phyloP scores from a whole-genome alignment of 1,284 basidiomycete species.

The Rhodotorula sp. region DNA sequence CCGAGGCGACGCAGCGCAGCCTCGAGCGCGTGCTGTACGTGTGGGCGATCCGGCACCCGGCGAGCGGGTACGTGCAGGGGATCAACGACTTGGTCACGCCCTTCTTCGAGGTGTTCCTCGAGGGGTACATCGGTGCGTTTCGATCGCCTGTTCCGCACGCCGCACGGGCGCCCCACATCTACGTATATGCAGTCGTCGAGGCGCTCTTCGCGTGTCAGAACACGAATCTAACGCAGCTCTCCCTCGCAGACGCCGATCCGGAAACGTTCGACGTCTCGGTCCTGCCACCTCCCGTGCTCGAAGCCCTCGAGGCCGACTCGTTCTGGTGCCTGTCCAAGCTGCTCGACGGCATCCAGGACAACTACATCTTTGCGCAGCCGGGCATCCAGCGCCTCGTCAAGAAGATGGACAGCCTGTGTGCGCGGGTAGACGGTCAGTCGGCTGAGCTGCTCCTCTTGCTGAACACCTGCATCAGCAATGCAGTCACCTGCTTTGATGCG shows the following conservation, averaged over 20 bases:
- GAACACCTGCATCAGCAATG: not conserved
- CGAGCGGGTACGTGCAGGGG: slow-evolving; percentile 94
- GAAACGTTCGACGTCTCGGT: slow-evolving; percentile 77
- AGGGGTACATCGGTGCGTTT: slow-evolving; percentile 77
- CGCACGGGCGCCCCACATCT: not conserved
- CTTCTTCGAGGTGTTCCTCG: slow-evolving; percentile 91
- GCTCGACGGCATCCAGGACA: slow-evolving; percentile 93
- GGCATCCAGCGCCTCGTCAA: slow-evolving; percentile 89
- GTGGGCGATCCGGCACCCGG: slow-evolving; percentile 95
- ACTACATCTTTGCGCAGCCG: slow-evolving; percentile 92
- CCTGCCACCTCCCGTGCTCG: slow-evolving; percentile 69
- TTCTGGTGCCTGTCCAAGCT: slow-evolving; percentile 96
- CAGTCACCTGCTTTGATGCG: no score
- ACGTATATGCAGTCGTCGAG: no score
- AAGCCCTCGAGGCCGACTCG: slow-evolving; percentile 88
- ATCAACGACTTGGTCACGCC: slow-evolving; percentile 96
- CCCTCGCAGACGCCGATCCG: slow-evolving; percentile 72
- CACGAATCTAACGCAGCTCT: not conserved
- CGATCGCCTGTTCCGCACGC: slow-evolving; percentile 1
- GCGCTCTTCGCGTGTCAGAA: no score
- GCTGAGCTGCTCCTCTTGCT: not conserved
- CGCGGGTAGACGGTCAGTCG: slow-evolving; percentile 78
- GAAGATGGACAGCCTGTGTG: slow-evolving; percentile 87
- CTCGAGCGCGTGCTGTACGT: slow-evolving; percentile 92
- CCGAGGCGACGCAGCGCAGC: slow-evolving; percentile 79